These are phyloP conservation scores for Cercospora zeae-maydis DNA, from an alignment of 2,329 filamentous ascomycete genomes.

Conservation along the genomic window DNA sequence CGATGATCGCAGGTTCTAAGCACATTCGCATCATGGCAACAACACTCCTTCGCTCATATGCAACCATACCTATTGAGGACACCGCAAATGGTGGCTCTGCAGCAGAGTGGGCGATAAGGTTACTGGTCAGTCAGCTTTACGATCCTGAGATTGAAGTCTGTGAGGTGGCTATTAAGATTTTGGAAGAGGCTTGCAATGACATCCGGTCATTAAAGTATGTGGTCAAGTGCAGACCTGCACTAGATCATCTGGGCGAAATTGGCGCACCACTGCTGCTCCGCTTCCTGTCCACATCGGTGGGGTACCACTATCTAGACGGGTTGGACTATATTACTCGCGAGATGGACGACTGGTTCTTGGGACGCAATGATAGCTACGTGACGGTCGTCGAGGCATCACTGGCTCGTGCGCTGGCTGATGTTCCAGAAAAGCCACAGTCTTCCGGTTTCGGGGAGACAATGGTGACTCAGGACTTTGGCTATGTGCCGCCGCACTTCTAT, in stretches of 20 bases:
- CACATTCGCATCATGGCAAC: constrained; percentile 88
- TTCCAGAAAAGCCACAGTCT: constrained; percentile 51
- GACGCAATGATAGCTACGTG: constrained; percentile 95
- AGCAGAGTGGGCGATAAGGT: constrained; percentile 91
- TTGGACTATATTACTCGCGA: constrained; percentile 98
- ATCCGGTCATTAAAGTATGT: constrained; percentile 90
- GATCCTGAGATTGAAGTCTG: constrained; percentile 97
- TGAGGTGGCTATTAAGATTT: constrained; percentile 90
- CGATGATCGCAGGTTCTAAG: constrained; percentile 85
- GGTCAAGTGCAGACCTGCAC: constrained; percentile 87
- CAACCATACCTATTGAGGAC: constrained; percentile 55
- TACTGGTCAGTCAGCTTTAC: constrained; percentile 97
- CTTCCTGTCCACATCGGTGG: constrained; percentile 92
- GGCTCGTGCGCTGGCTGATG: constrained; percentile 71
- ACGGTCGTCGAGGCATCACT: constrained; percentile 92
- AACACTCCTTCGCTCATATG: constrained; percentile 81
- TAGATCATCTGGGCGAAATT: constrained; percentile 95
- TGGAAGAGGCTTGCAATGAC: constrained; percentile 95
- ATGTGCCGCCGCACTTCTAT: constrained; percentile 95
- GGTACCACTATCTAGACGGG: constrained; percentile 94
- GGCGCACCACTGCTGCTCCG: constrained; percentile 87
- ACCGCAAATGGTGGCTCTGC: constrained; percentile 53
- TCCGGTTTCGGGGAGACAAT: constrained; percentile 43
- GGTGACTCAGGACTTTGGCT: constrained; percentile 50
- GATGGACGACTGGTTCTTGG: constrained; percentile 99